Conservation (phyloP, 768 basidiomycete genomes). For the Lactarius sp. region DNA sequence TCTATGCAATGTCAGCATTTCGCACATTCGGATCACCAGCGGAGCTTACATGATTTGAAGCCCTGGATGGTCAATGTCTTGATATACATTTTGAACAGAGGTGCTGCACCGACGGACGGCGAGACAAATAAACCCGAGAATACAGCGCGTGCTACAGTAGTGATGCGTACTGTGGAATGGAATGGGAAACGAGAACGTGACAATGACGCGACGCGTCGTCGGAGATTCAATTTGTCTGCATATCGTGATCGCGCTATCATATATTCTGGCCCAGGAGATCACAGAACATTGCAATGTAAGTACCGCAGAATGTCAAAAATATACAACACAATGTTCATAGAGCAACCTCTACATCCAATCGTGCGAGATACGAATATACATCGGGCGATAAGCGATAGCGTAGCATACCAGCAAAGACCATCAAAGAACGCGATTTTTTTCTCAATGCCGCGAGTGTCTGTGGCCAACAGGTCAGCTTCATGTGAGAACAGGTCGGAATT, state of each 20-base stretch:
- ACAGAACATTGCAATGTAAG: background rate
- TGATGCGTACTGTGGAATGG: too few species aligned
- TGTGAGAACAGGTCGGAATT: constrained; percentile 15
- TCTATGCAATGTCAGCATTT: constrained; percentile 40
- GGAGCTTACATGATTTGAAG: constrained; percentile 90
- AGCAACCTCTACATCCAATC: constrained; percentile 82
- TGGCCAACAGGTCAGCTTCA: constrained; percentile 25
- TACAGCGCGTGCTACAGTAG: background rate
- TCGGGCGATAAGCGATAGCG: constrained; percentile 89
- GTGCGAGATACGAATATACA: constrained; percentile 82
- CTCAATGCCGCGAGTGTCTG: constrained; percentile 64
- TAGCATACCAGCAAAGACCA: constrained; percentile 84
- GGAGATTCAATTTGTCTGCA: constrained; percentile 9
- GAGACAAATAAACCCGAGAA: background rate
- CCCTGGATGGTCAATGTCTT: constrained; percentile 89
- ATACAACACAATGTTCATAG: constrained; percentile 37
- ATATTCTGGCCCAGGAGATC: too few species aligned
- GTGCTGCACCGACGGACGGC: too few species aligned
- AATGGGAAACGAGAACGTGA: background rate
- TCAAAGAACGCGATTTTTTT: constrained; percentile 78
- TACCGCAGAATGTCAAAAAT: background rate
- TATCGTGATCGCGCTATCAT: background rate
- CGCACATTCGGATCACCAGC: constrained; percentile 12
- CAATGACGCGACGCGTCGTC: constrained; percentile 17
- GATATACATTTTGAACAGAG: constrained; percentile 55